Evolutionary conservation across 148 eudicot genomes (phyloP).

Genomic region (Nyssa sinensis): DNA sequence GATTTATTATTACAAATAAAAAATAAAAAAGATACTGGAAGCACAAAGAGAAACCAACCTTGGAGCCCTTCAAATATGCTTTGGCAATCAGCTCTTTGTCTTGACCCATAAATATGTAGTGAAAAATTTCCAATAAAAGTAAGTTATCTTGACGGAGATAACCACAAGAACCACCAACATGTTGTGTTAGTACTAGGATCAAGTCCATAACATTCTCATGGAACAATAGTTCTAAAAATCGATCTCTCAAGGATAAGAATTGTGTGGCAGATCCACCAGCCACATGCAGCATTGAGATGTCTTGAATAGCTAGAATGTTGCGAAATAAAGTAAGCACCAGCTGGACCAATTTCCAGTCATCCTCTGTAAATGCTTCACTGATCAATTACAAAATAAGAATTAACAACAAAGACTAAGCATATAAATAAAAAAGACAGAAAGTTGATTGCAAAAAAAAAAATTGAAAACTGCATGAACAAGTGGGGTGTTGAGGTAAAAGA

Average conservation of each 20-base stretch:
- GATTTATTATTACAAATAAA: not conserved
- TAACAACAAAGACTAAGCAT: not conserved
- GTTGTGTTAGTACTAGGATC: conserved; percentile 73
- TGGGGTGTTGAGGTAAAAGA: not conserved
- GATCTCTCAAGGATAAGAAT: conserved; percentile 63
- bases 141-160: conserved; percentile 84
- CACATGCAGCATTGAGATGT: conserved; percentile 64
- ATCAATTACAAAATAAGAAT: not conserved
- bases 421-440: not conserved
- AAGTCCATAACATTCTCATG: conserved; percentile 90
- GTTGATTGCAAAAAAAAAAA: not conserved
- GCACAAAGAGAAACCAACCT: conserved; percentile 46
- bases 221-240: conserved; percentile 69
- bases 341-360: conserved; percentile 95
- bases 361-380: conserved; percentile 85
- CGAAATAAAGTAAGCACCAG: conserved; percentile 87
- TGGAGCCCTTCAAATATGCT: conserved; percentile 39
- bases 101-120: conserved; percentile 74
- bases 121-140: conserved; percentile 76
- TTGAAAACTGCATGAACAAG: not conserved
- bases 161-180: conserved; percentile 61
- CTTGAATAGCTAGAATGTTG: conserved; percentile 78
- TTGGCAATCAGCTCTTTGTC: conserved; percentile 79
- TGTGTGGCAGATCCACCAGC: conserved; percentile 62
- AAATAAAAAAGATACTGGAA: conserved; percentile 6